Evolutionary conservation across 192 early-diverging fungal genomes (phyloP), one percentile per base, ranked within the genome.

Genomic region (Dimargaris xerosporica): DNA sequence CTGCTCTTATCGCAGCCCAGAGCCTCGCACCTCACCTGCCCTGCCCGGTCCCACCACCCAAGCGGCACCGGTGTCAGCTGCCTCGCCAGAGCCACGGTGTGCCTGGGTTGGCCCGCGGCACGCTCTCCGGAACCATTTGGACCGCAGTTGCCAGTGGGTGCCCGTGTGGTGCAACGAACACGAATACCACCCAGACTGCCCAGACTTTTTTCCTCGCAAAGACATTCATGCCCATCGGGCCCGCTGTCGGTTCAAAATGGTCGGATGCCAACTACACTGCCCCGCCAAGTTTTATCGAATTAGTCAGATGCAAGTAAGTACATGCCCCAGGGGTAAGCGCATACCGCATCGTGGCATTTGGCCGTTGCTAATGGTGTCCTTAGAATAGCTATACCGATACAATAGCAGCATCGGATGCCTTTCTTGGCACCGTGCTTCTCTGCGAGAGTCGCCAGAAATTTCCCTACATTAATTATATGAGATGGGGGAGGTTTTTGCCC

Each of bases 81-180:
- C 34, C 34, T 39, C 34, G 34, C 34, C 34, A 39, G 34, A 56
- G 42, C 65, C 65, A 53, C 52, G 43, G 11, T 66, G 65, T 45
- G 65, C 60, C 21, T 66, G 65, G 65, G 16, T 44, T 0, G 65
- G 65, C 26, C 53, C 60, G 12, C 46, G 65, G 16, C 29, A 26
- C 41, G 65, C 16, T 10, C 47, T 66, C 26, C 34, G 23, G 21
- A 41, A 9, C 30, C 65, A 66, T 63, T 63, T 66, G 23, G 16
- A 44, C n/a, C 52, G 60, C 2, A 44, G 45, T 1, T 66, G 65
- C 46, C 65, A 58, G 30, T 66, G 28, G 25, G 44, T 63, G 9
- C 65, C 65, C 26, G 65, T 66, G 44, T 30, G 42, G 50, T 66
- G 65, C 53, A 64, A 66, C 28, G 65, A 66, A 64, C 65, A 66